These are phyloP conservation scores for Flaveria ramosissima DNA, from an alignment of 129 eudicot species.

Conservation along the genomic window DNA sequence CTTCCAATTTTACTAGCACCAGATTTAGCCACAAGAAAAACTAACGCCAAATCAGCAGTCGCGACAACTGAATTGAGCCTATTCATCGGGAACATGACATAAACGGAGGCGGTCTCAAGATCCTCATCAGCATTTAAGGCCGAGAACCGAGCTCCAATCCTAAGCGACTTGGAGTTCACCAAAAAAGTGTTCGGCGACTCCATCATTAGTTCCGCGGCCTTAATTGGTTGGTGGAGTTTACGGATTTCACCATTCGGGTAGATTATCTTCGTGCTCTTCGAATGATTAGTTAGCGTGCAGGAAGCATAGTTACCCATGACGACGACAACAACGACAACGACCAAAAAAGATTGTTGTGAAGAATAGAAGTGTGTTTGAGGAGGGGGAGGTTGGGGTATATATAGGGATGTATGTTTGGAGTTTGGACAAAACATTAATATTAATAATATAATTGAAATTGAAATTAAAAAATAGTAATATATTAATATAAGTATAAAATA, in stretches of 20 bases:
- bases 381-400: slow-evolving; percentile 13
- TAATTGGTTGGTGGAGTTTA: slow-evolving; percentile 44
- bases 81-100: slow-evolving; percentile 66
- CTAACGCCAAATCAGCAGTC: slow-evolving; percentile 65
- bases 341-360: not conserved
- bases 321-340: not conserved
- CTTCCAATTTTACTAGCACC: slow-evolving; percentile 29
- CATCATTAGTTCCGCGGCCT: slow-evolving; percentile 79
- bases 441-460: not conserved
- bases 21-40: slow-evolving; percentile 56
- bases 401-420: slow-evolving; percentile 29
- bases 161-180: slow-evolving; percentile 55
- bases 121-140: slow-evolving; percentile 77
- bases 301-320: slow-evolving; percentile 38
- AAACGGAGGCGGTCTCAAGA: slow-evolving; percentile 55
- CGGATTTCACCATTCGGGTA: slow-evolving; percentile 65
- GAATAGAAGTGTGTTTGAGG: not conserved
- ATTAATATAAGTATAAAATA: not conserved
- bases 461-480: not conserved
- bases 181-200: slow-evolving; percentile 62
- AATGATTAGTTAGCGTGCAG: slow-evolving; percentile 38
- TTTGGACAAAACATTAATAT: slow-evolving; percentile 20
- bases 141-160: slow-evolving; percentile 55
- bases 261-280: slow-evolving; percentile 49
- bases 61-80: slow-evolving; percentile 49